Evolutionary conservation across 164 flowering plant species (phyloP), one percentile per base, ranked within the genome.

Genomic region (Vitis rotundifolia): DNA sequence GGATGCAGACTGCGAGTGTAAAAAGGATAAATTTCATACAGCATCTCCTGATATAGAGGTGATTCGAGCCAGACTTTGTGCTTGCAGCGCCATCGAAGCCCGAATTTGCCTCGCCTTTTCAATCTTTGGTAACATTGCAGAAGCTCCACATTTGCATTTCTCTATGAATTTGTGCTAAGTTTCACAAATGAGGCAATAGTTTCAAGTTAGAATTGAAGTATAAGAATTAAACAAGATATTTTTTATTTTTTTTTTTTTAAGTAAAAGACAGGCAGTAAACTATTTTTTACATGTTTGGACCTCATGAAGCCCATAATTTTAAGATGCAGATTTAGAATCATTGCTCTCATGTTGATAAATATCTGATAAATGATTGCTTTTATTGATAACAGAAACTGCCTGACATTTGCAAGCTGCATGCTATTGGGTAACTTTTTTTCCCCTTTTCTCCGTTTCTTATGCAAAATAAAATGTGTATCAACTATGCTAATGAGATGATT

Each of bases 111-210:
- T 93, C 5, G 97, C 93, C 80, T 88, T 88, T 70, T 88, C 98
- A 80, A 95, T 84, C 88, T 90, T 93, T 50, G 91, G 86, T 64
- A 88, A 53, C 94, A 95, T 86, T 66, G 83, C 72, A 61, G 91
- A 84, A 68, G 99, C 91, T 69, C 92, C 97, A 83, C 71, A 73
- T 82, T 88, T 93, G 83, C 95, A 90, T 81, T 85, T 93, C 49
- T 88, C 98, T 67, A 91, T 90, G 76, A 95, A 95, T 83, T 93
- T 95, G 79, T 95, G 99, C 99, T 95, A 50, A 19, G 10, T 26
- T 71, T n/a, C 26, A 53, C 4, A 54, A 5, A 22, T 3, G 31
- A 18, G 28, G 26, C 66, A 64, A 73, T 31, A 63, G 63, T 16
- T 63, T 28, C n/a, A 59, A 57, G 64, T 71, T 54, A 72, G 56